These are phyloP conservation scores for Colletotrichum filicis DNA, from an alignment of 2,329 filamentous ascomycete genomes.

Conservation along the genomic window DNA sequence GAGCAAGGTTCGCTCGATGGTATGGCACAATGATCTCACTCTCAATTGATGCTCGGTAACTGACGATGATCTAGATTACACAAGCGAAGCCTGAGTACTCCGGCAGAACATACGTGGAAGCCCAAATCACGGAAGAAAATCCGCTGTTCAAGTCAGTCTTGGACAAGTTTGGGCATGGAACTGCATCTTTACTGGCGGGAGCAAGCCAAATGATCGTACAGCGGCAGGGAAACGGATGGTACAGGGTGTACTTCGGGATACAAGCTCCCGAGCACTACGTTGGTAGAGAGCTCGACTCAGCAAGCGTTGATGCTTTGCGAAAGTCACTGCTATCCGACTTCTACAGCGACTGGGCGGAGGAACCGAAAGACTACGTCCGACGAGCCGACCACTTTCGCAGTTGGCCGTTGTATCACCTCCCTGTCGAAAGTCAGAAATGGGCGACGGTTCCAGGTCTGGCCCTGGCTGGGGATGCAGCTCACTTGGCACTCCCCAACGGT, in stretches of 20 bases:
- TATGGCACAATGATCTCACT: neutral
- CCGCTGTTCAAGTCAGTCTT: neutral
- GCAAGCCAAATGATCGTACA: neutral
- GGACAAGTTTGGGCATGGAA: neutral
- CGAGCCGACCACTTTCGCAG: neutral
- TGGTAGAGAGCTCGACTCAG: neutral
- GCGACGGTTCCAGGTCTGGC: slow-evolving; percentile 51
- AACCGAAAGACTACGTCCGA: neutral
- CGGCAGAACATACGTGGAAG: neutral
- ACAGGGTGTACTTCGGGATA: neutral
- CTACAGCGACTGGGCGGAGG: neutral
- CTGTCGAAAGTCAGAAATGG: slow-evolving; percentile 43
- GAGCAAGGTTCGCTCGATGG: neutral
- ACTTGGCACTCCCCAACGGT: slow-evolving; percentile 57
- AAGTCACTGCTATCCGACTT: neutral
- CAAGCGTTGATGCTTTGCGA: neutral
- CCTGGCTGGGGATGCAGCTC: slow-evolving; percentile 60
- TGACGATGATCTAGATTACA: neutral
- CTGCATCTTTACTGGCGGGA: neutral
- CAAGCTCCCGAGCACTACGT: neutral
- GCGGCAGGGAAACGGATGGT: neutral
- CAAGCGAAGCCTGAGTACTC: neutral
- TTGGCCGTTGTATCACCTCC: neutral
- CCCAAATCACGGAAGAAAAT: neutral
- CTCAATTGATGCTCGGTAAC: neutral